These are phyloP conservation scores for Chalciporus pseudorubinellus DNA, from an alignment of 768 basidiomycete species.

Conservation along the genomic window DNA sequence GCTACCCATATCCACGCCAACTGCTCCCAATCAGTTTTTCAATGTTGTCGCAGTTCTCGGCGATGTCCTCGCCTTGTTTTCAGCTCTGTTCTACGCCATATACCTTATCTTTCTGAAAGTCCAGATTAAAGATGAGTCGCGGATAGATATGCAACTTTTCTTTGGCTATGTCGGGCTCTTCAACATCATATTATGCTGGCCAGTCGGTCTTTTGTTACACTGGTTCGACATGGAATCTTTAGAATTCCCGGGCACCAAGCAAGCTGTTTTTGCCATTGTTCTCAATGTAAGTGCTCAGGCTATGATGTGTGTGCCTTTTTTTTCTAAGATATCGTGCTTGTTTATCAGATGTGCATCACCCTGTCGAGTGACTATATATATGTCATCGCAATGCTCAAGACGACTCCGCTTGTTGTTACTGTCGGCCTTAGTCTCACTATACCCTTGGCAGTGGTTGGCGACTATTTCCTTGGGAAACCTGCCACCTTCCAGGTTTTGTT, in stretches of 20 bases:
- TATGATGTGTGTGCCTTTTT: not conserved
- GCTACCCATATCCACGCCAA: constrained; percentile 6
- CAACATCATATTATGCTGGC: constrained; percentile 75
- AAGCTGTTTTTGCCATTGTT: constrained; percentile 47
- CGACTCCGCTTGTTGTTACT: constrained; percentile 90
- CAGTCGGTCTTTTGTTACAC: constrained; percentile 76
- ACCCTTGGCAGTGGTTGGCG: constrained; percentile 85
- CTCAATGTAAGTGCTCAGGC: constrained; percentile 48
- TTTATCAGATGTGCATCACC: constrained; percentile 74
- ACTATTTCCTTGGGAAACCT: constrained; percentile 60
- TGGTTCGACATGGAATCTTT: constrained; percentile 69
- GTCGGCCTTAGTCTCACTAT: constrained; percentile 92
- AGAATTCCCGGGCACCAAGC: constrained; percentile 57
- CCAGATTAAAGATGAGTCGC: constrained; percentile 72
- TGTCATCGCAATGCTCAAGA: constrained; percentile 92
- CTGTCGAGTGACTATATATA: constrained; percentile 83
- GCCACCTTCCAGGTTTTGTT: constrained; percentile 57
- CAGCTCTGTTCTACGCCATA: constrained; percentile 82
- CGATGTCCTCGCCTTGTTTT: constrained; percentile 81
- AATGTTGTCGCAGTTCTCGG: constrained; percentile 48
- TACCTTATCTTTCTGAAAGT: constrained; percentile 92
- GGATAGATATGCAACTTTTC: constrained; percentile 91
- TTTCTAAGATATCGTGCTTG: not conserved
- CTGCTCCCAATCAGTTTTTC: constrained; percentile 13
- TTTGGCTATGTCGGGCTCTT: constrained; percentile 92